Evolutionary conservation across 108 stramenopile genomes (phyloP), one percentile per base, ranked within the genome.

Genomic region (Phaeodactylum tricornutum): DNA sequence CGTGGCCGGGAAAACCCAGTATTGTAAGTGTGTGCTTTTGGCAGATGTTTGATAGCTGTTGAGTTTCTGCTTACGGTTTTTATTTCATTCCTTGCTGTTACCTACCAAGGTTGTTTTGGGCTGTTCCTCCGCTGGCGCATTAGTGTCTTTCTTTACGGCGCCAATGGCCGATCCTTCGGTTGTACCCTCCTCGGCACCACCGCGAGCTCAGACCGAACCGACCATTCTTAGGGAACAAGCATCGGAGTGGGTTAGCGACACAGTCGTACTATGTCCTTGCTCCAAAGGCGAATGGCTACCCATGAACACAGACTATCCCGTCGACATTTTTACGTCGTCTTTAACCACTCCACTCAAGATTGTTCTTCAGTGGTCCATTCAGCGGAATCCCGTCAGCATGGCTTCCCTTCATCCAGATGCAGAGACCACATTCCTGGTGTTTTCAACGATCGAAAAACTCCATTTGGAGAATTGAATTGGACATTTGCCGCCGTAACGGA

Each of bases 401-500:
- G 63, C 61, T 28, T 14, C 4, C 20, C n/a, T n/a, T n/a, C 57
- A 77, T 50, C 82, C 80, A 5, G 79, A 80, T 14, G 51, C 67
- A 19, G 90, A 4, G 95, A 97, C 39, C 27, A 60, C 24, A 96
- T 99, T 59, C 98, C 98, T 8, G 98, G 96, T 21, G 74, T 71
- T 38, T 57, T 91, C 1, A 72, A 68, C 19, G 96, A 98, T 74
- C 62, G 98, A 11, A 96, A 95, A 44, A 84, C 88, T 4, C 88
- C 84, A 17, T 51, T 86, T 3, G 89, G 96, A 22, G 96, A 98
- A 64, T 65, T 99, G 36, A 96, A 99, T 71, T 98, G 97, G 99
- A 95, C 98, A 21, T 97, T 99, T 61, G 98, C 96, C 11, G 95
- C 97, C 2, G 85, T 99, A 27, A 98, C 97, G 16, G 99, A 99